A percentile compares a stretch with the other conserved stretches of the same genome.
phyloP scores from a whole-genome alignment of 805 yeast species.

The Diddensiella santjacobensis region DNA sequence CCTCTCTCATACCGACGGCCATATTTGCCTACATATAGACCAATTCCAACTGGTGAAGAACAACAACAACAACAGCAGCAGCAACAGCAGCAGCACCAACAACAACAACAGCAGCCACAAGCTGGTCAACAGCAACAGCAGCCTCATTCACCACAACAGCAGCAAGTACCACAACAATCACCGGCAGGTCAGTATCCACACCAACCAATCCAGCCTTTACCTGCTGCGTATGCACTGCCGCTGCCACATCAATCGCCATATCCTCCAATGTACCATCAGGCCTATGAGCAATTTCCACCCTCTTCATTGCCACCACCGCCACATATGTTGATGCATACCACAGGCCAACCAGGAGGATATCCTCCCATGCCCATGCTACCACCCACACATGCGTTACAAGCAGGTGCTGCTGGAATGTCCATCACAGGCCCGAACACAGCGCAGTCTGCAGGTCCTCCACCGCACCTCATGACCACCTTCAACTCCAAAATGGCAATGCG shows the following conservation, averaged over 20 bases:
- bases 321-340: background rate
- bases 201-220: conserved; percentile 1
- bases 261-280: conserved; percentile 11
- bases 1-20: background rate
- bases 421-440: conserved; percentile 5
- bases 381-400: conserved; percentile 1
- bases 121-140: conserved; percentile 5
- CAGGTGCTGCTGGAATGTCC: conserved; percentile 2
- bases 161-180: conserved; percentile 2
- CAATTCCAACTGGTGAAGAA: conserved; percentile 4
- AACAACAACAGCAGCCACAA: conserved; percentile 10
- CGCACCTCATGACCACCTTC: conserved; percentile 26
- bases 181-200: background rate
- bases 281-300: conserved; percentile 3
- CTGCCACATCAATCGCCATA: conserved; percentile 9
- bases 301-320: conserved; percentile 5
- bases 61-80: conserved; percentile 3
- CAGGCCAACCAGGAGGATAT: background rate
- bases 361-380: conserved; percentile 2
- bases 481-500: conserved; percentile 22
- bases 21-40: background rate
- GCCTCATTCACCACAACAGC: conserved; percentile 1
- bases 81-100: conserved; percentile 4
- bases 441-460: conserved; percentile 20
- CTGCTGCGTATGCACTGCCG: conserved; percentile 1